Conservation (phyloP, 129 eudicot species). For the Arctium lappa region DNA sequence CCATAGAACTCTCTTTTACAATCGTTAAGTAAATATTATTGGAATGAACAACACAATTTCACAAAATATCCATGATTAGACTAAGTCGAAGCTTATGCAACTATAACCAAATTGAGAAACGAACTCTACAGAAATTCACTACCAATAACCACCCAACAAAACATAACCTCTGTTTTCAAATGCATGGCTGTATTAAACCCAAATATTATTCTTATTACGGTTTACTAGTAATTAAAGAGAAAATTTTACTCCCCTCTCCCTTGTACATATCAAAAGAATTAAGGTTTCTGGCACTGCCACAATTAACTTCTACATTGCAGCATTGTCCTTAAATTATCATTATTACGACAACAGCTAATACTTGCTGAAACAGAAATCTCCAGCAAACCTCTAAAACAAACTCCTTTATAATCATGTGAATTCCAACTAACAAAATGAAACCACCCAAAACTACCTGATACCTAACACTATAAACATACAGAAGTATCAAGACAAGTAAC, state of each 20-base stretch:
- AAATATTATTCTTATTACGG: background rate
- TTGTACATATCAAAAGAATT: background rate
- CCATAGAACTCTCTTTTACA: background rate
- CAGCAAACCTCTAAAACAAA: constrained; percentile 7
- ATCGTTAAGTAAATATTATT: background rate
- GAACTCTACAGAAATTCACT: background rate
- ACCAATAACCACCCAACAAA: background rate
- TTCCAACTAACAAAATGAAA: constrained; percentile 7
- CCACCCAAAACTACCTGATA: constrained; percentile 2
- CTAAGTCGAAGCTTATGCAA: background rate
- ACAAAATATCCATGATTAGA: background rate
- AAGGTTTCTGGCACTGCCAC: background rate
- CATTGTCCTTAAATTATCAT: background rate
- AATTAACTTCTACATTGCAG: background rate
- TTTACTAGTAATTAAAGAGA: background rate
- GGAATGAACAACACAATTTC: background rate
- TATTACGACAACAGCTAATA: background rate
- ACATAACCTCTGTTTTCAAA: too few species aligned
- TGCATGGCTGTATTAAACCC: background rate
- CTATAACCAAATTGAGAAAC: background rate
- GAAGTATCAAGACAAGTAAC: background rate
- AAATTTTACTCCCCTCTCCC: background rate
- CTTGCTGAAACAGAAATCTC: background rate
- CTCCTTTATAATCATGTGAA: constrained; percentile 13
- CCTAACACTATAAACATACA: background rate